Base-by-base conservation (phyloP, 805 yeast species). In the Hermanozyma aechmeae region DNA sequence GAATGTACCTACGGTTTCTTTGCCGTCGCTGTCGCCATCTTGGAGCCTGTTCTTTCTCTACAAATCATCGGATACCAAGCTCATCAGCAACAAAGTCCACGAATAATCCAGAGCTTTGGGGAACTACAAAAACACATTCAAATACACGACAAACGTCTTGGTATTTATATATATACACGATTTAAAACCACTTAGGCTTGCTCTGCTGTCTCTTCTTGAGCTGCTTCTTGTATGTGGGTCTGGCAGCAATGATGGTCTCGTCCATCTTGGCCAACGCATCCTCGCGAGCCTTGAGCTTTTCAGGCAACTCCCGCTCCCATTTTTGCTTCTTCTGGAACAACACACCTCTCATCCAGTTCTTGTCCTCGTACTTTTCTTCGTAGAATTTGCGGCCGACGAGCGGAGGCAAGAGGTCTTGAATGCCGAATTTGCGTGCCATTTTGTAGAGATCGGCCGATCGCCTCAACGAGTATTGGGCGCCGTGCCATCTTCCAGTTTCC, bases 371-470 rank as follows among this genome's bases (percentile, higher is more conserved):
- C 55, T 82, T 84, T 38, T 83, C 92, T 47, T 74, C 75, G 58
- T 70, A 83, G 73, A 86, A 81, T 53, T 66, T 71, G 66, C 79
- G 79, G 40, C 70, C 68, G 26, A 72, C 70, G 26, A 73, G 48
- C 16, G 71, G 65, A 16, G 96, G 96, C 51, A 87, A 61, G 34
- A 84, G 60, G 35, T 80, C 85, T 23, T 74, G 66, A 5, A 87
- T 65, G n/a, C 96, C 96, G 43, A 71, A 81, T 43, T 76, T 71
- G 48, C 73, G 67, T 2, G 96, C 96, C 47, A 80, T 56, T 56
- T 87, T 87, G 66, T 70, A 85, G 30, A 87, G 59, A 39, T 79
- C 95, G 13, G 87, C 74, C 46, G 83, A 86, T 45, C 89, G 73
- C 58, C 95, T 73, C 46, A 78, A 61, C 6, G 95, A 82, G 56